Evolutionary conservation across 176 grass and related monocot genomes (phyloP).

Genomic region (Bonia amplexicaulis): DNA sequence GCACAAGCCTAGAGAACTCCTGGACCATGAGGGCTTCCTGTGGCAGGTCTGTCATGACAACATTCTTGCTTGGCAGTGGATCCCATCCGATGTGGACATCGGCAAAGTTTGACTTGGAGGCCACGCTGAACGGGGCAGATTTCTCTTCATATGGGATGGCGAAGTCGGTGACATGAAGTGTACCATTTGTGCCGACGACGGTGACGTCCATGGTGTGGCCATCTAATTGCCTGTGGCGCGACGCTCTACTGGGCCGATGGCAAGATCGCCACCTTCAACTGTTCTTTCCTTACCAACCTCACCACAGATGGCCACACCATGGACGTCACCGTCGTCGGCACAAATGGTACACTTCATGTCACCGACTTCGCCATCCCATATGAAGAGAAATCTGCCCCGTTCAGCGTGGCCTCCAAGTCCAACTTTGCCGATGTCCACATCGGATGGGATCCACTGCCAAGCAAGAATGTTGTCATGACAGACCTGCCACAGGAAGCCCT

Average conservation of each 20-base stretch:
- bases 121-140: constrained; percentile 32
- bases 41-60: too few relatives aligned
- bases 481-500: constrained; percentile 62
- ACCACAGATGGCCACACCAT: too few relatives aligned
- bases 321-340: constrained; percentile 54
- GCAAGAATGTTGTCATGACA: constrained; percentile 27
- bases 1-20: too few relatives aligned
- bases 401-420: constrained; percentile 35
- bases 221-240: constrained; percentile 57
- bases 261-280: constrained; percentile 48
- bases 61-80: too few relatives aligned
- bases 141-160: constrained; percentile 61
- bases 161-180: constrained; percentile 57
- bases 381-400: constrained; percentile 40
- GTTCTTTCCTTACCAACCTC: constrained; percentile 62
- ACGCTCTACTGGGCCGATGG: constrained; percentile 54
- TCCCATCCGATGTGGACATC: too few relatives aligned
- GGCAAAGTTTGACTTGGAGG: not conserved
- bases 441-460: constrained; percentile 57
- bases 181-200: constrained; percentile 51
- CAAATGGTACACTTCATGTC: constrained; percentile 54
- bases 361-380: constrained; percentile 61
- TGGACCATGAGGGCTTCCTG: too few relatives aligned
- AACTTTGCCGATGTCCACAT: constrained; percentile 35
- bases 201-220: constrained; percentile 61